Conservation (phyloP, 306 rosid genomes). For the Quillaja saponaria region DNA sequence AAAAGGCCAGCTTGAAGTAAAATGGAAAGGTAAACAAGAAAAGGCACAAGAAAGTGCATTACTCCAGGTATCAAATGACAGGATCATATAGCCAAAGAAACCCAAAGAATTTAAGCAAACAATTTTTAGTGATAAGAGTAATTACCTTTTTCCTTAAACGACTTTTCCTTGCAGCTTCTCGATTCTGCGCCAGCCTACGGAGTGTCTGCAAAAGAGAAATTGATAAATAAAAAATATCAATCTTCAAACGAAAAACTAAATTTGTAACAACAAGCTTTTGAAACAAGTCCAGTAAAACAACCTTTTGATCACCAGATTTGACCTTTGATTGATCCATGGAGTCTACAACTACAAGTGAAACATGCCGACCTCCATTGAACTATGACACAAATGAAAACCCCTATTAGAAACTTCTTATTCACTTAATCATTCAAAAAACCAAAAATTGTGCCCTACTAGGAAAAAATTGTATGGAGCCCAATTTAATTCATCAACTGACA, state of each 20-base stretch:
- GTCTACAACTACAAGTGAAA: constrained; percentile 49
- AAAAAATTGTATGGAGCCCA: neutral
- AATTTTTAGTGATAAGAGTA: neutral
- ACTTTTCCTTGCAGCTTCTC: constrained; percentile 82
- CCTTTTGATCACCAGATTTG: constrained; percentile 66
- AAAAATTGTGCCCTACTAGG: neutral
- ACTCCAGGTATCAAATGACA: no score
- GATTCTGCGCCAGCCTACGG: constrained; percentile 76
- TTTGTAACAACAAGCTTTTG: neutral
- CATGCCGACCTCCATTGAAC: constrained; percentile 55
- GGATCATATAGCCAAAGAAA: no score
- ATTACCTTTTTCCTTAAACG: constrained; percentile 72
- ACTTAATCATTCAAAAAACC: constrained; percentile 9
- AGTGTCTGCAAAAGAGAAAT: constrained; percentile 41
- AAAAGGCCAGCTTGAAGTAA: no score
- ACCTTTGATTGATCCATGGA: constrained; percentile 52
- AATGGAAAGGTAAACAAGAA: no score
- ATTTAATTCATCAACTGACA: neutral
- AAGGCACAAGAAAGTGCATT: no score
- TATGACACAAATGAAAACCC: constrained; percentile 19
- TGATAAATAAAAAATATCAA: constrained; percentile 6
- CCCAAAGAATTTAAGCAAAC: neutral
- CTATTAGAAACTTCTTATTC: constrained; percentile 1
- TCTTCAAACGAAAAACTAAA: neutral
- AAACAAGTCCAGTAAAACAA: constrained; percentile 7